Conservation (phyloP, 2,329 filamentous ascomycete species). For the Penicillium sp. region DNA sequence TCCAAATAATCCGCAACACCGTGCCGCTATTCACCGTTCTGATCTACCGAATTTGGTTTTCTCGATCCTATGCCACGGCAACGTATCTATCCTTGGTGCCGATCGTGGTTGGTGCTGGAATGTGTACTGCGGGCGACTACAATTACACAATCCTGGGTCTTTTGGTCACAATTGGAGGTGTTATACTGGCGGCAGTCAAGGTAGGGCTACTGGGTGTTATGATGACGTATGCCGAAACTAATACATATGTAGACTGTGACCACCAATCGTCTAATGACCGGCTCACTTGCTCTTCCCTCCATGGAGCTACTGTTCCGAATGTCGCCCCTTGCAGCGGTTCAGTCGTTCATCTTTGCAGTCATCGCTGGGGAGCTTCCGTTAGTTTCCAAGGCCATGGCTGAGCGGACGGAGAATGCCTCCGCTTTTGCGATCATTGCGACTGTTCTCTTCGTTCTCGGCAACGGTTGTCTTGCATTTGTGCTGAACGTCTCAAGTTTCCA, state of each 20-base stretch:
- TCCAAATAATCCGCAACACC: slow-evolving; percentile 19
- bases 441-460: slow-evolving; percentile 9
- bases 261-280: slow-evolving; percentile 17
- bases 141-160: slow-evolving; percentile 11
- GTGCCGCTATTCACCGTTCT: slow-evolving; percentile 16
- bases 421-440: slow-evolving; percentile 2
- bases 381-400: slow-evolving; percentile 8
- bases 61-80: slow-evolving; percentile 8
- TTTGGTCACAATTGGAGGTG: slow-evolving; percentile 10
- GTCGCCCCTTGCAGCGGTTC: slow-evolving; percentile 14
- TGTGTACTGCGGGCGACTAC: slow-evolving; percentile 16
- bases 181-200: slow-evolving; percentile 16
- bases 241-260: slow-evolving; percentile 10
- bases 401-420: slow-evolving; percentile 5
- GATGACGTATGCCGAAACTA: neutral
- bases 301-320: slow-evolving; percentile 18
- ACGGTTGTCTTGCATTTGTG: slow-evolving; percentile 14
- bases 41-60: slow-evolving; percentile 15
- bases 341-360: slow-evolving; percentile 11
- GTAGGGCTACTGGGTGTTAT: neutral
- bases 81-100: slow-evolving; percentile 15
- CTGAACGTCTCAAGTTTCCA: slow-evolving; percentile 18
- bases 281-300: slow-evolving; percentile 13
- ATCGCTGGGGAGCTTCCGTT: slow-evolving; percentile 12
- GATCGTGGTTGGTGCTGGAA: slow-evolving; percentile 15